Conservation (phyloP, 1,139 yeast species). For the Debaryomyces sp. region DNA sequence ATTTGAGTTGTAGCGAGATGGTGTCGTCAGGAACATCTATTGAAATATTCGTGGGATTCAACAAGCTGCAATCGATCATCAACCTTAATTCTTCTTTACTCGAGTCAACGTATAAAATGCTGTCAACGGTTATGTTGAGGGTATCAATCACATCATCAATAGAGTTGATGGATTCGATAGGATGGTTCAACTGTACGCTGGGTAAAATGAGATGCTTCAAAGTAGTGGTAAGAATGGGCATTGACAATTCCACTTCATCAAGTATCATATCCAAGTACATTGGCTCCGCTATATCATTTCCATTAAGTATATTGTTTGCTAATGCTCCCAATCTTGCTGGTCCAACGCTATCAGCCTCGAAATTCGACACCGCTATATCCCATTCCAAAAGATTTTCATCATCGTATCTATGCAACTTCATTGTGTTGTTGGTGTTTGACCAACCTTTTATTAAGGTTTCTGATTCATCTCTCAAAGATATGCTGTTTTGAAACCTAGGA, state of each 20-base stretch:
- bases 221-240: constrained; percentile 24
- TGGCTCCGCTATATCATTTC: constrained; percentile 9
- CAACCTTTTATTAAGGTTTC: constrained; percentile 15
- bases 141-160: constrained; percentile 16
- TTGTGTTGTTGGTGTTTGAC: constrained; percentile 14
- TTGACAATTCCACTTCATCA: constrained; percentile 20
- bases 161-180: neutral
- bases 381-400: constrained; percentile 11
- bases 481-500: constrained; percentile 17
- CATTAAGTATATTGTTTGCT: constrained; percentile 15
- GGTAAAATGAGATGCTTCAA: constrained; percentile 19
- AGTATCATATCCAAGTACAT: constrained; percentile 19
- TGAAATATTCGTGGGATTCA: constrained; percentile 37
- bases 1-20: constrained; percentile 19
- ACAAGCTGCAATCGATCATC: constrained; percentile 35
- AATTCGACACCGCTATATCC: constrained; percentile 12
- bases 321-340: constrained; percentile 19
- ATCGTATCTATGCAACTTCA: constrained; percentile 9
- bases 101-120: constrained; percentile 28
- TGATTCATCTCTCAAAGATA: constrained; percentile 11
- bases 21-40: constrained; percentile 24
- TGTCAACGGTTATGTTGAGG: constrained; percentile 25
- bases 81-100: constrained; percentile 19
- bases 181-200: neutral
- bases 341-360: constrained; percentile 17